phyloP scores from a whole-genome alignment of 2,329 filamentous ascomycete species.

The Colletotrichum graminicola region DNA sequence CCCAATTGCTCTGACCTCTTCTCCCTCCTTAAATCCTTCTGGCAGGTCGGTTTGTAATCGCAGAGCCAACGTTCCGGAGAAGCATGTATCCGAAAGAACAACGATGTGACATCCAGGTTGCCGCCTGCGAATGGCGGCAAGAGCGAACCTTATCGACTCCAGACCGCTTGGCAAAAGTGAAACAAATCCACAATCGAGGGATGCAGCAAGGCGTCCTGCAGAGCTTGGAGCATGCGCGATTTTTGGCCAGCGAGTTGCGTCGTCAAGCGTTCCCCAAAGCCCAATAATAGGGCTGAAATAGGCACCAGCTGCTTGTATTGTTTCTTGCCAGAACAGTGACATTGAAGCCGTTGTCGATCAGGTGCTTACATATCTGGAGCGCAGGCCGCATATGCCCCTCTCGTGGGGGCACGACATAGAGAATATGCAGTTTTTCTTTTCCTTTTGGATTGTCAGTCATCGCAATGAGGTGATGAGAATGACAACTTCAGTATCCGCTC shows the following conservation, averaged over 20 bases:
- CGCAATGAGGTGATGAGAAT: neutral
- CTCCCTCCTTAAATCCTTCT: neutral
- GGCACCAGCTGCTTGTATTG: conserved; percentile 10
- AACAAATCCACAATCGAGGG: conserved; percentile 22
- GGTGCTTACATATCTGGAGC: conserved; percentile 19
- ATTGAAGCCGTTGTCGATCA: conserved; percentile 15
- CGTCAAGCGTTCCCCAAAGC: conserved; percentile 24
- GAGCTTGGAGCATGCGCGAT: conserved; percentile 10
- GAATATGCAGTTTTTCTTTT: neutral
- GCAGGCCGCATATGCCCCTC: conserved; percentile 36
- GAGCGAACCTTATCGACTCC: conserved; percentile 21
- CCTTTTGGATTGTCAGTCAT: neutral
- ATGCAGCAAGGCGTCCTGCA: conserved; percentile 9
- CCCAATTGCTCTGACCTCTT: conserved; percentile 6
- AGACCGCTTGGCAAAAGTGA: conserved; percentile 25
- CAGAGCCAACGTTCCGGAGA: conserved; percentile 17
- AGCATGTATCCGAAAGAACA: conserved; percentile 28
- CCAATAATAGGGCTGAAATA: conserved; percentile 31
- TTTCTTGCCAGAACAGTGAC: conserved; percentile 14
- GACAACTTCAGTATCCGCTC: neutral
- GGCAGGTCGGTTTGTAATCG: conserved; percentile 15
- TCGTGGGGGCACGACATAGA: conserved; percentile 21
- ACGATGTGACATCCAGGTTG: neutral
- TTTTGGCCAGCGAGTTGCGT: conserved; percentile 23
- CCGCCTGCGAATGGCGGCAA: conserved; percentile 13